phyloP scores from a whole-genome alignment of 2,329 filamentous ascomycete species.

The Pestalotiopsis sp. region DNA sequence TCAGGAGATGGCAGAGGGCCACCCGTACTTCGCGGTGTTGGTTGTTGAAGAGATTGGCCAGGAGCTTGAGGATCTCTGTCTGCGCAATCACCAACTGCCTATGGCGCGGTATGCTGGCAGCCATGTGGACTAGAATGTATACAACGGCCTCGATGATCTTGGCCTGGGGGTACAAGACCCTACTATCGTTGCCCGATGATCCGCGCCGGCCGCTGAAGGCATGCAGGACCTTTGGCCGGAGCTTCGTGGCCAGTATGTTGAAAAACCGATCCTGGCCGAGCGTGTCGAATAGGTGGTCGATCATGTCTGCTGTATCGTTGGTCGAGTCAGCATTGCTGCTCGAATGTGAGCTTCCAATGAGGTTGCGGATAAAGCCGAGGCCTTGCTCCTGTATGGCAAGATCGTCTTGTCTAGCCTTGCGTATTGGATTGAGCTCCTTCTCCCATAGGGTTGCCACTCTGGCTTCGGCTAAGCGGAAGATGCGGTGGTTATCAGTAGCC shows the following conservation, averaged over 20 bases:
- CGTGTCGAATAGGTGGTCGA: conserved; percentile 78
- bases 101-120: conserved; percentile 78
- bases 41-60: conserved; percentile 75
- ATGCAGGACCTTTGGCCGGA: conserved; percentile 63
- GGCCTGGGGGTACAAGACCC: conserved; percentile 58
- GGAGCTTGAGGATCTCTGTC: conserved; percentile 71
- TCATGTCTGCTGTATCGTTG: conserved; percentile 68
- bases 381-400: conserved; percentile 88
- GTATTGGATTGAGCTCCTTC: conserved; percentile 67
- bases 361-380: conserved; percentile 85
- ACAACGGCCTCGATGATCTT: conserved; percentile 79
- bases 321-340: conserved; percentile 52
- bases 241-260: conserved; percentile 77
- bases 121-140: conserved; percentile 85
- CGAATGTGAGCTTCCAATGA: conserved; percentile 67
- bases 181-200: conserved; percentile 39
- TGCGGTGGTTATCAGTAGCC: conserved; percentile 21
- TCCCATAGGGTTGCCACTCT: conserved; percentile 59
- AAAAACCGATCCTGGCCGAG: conserved; percentile 80
- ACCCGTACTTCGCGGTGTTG: conserved; percentile 74
- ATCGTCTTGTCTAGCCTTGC: conserved; percentile 75
- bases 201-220: conserved; percentile 48
- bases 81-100: conserved; percentile 78
- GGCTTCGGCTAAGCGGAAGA: conserved; percentile 51
- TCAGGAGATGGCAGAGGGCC: conserved; percentile 80